Evolutionary conservation across 176 grass and related monocot species (phyloP), one percentile per base, ranked within the genome.

Genomic region (Pharus latifolius): DNA sequence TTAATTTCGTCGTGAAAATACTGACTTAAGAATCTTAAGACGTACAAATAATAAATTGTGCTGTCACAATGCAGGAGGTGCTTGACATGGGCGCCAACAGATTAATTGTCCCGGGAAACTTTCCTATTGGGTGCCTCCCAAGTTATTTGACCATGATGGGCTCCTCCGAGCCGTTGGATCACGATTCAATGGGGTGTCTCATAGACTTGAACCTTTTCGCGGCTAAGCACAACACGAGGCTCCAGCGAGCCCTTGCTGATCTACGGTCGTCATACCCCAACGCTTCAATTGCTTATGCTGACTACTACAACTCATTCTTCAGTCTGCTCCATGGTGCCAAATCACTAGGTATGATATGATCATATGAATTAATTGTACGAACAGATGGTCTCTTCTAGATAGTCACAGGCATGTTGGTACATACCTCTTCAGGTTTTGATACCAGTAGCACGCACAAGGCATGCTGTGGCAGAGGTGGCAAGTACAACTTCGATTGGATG

Each of bases 101-200:
- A 24, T 74, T 98, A 3, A 78, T 93, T 33, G 11, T 98, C 40
- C 95, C 95, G 0, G 94, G 95, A 3, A 98, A 98, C 76, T 91
- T 98, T 56, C 90, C 95, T 12, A 93, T 93, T 48, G 95, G 90
- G 25, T 98, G 95, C 79, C 42, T 78, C 28, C 95, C 90, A 37
- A 66, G 87, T 0, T 98, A 93, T 69, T 90, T 98, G 55, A 41
- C 95, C 15, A 75, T 71, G 48, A 93, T 81, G 80, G 57, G 6
- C 33, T 22, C 58, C 5, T 12, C 56, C 5, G 57, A 88, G 46
- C 43, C 76, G 7, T 56, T 78, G 0, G 89, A 49, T 46, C 93
- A 93, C 50, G 95, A 98, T 57, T 41, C 71, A 25, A 71, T 54
- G 8, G 77, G 58, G 0, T 98, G 95, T 77, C 53, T 98, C 13